Percentiles rank a stretch among this genome's conserved stretches.
phyloP scores from a whole-genome alignment of 1,284 basidiomycete genomes.

The Coriolopsis trogii region DNA sequence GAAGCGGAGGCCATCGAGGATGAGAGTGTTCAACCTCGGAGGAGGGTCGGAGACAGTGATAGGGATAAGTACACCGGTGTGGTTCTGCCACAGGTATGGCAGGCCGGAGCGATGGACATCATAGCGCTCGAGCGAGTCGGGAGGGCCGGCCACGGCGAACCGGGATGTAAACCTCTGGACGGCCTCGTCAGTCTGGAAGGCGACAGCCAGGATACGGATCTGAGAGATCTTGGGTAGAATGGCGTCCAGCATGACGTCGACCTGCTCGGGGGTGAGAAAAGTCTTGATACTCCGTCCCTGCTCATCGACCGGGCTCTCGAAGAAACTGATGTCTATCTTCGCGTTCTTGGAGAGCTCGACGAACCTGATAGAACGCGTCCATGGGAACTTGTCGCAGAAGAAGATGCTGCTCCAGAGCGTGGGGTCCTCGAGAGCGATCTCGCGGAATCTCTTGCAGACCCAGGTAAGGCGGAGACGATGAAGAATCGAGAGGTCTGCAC shows the following conservation, averaged over 20 bases:
- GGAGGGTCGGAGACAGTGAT: slow-evolving; percentile 2
- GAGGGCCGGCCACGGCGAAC: slow-evolving; percentile 41
- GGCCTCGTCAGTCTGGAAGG: slow-evolving; percentile 54
- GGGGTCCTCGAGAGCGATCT: slow-evolving; percentile 24
- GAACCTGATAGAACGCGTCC: slow-evolving; percentile 53
- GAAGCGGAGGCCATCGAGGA: slow-evolving; percentile 56
- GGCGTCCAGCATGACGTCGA: slow-evolving; percentile 47
- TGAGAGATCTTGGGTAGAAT: slow-evolving; percentile 51
- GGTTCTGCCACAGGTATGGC: slow-evolving; percentile 31
- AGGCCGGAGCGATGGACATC: slow-evolving; percentile 54
- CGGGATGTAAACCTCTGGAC: slow-evolving; percentile 50
- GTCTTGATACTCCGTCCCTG: slow-evolving; percentile 19
- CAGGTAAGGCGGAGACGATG: slow-evolving; percentile 51
- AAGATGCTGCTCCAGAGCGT: slow-evolving; percentile 36
- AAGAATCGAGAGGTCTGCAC: slow-evolving; percentile 37
- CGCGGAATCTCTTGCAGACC: slow-evolving; percentile 52
- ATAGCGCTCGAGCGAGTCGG: slow-evolving; percentile 51
- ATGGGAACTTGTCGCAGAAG: slow-evolving; percentile 53
- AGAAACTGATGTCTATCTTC: slow-evolving; percentile 58
- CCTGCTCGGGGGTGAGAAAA: slow-evolving; percentile 46
- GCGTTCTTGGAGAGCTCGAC: slow-evolving; percentile 54
- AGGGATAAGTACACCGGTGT: slow-evolving; percentile 22
- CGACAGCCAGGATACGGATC: slow-evolving; percentile 58
- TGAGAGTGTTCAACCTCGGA: slow-evolving; percentile 48
- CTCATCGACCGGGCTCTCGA: slow-evolving; percentile 35